Conservation (phyloP, 305 asterid species). For the Withania somnifera region DNA sequence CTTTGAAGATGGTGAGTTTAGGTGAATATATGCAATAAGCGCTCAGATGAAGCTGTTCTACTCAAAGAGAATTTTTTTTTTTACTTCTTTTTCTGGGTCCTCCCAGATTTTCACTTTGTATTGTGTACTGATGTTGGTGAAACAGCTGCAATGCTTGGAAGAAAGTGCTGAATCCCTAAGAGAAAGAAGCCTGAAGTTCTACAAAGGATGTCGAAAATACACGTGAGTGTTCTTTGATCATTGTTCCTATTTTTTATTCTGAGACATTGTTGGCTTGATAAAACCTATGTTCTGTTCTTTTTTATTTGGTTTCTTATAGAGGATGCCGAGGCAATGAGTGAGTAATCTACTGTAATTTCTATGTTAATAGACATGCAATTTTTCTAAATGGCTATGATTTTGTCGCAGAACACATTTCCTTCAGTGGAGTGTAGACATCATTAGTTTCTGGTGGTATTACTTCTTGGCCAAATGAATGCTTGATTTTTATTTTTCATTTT, state of each 20-base stretch:
- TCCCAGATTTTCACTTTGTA: slow-evolving; percentile 1
- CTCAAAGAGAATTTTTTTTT: not conserved
- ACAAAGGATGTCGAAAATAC: slow-evolving; percentile 97
- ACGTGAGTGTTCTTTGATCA: slow-evolving; percentile 50
- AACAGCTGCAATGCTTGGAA: slow-evolving; percentile 90
- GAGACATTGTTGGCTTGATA: not conserved
- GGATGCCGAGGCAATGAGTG: not conserved
- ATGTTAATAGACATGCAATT: not conserved
- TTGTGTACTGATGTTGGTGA: not conserved
- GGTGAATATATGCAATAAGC: not conserved
- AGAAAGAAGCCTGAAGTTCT: slow-evolving; percentile 89
- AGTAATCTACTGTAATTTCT: not conserved
- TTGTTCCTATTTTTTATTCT: not conserved
- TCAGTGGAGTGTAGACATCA: not conserved
- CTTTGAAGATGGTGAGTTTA: not conserved
- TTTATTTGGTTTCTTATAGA: not conserved
- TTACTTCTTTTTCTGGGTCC: not conserved
- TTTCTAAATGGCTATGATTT: not conserved
- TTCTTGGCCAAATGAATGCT: not conserved
- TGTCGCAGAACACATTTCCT: not conserved
- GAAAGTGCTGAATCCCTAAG: slow-evolving; percentile 90
- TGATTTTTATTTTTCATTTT: not conserved
- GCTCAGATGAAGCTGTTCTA: not conserved
- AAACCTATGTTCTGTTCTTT: not conserved
- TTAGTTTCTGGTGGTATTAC: not conserved